Base-by-base conservation (phyloP, 345 rosid species). In the Tarenaya hassleriana region DNA sequence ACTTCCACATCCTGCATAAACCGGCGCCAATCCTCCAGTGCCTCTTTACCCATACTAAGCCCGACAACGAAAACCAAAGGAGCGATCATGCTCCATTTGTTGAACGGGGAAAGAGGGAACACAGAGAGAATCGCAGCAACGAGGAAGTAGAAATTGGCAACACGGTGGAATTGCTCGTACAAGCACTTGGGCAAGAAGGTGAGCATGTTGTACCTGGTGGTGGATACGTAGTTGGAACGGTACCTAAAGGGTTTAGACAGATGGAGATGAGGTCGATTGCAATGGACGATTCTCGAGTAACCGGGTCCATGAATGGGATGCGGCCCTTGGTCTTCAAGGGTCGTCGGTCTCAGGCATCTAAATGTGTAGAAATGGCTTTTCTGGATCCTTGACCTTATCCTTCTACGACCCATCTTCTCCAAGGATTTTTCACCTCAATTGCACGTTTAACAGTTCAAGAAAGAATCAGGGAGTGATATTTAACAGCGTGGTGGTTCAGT, bases 301-400 rank as follows among this genome's bases (percentile, higher is more conserved):
- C 70, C 70, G 1, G 70, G 61, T 47, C 70, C 70, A 9, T 59
- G 16, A 0, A 66, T 60, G 0, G 24, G 50, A 41, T 66, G 70
- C 21, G 65, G 56, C 18, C 59, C 70, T 59, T 66, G 56, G 16
- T 53, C 70, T 2, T 59, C 70, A 14, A 66, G 65, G 4, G 70
- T 66, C 21, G 34, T 66, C 1, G 70, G 70, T 14, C 51, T 52
- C 10, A 66, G 65, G 12, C 70, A 66, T 59, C 47, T 60, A 32
- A 92, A 92, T 0, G 98, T 86, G 37, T 92, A 88, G 68, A 92
- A 78, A 60, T 78, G 79, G 71, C 94, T 83, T 63, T 82, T 70
- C 16, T 79, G 64, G 4, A 67, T 50, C 91, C 73, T 88, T 16
- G 77, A 80, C 74, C 91, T 76, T 47, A 88, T 81, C 69, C 84